Evolutionary conservation across 139 green algal genomes (phyloP), one percentile per base, ranked within the genome.

Genomic region (Chlamydomonas incerta): DNA sequence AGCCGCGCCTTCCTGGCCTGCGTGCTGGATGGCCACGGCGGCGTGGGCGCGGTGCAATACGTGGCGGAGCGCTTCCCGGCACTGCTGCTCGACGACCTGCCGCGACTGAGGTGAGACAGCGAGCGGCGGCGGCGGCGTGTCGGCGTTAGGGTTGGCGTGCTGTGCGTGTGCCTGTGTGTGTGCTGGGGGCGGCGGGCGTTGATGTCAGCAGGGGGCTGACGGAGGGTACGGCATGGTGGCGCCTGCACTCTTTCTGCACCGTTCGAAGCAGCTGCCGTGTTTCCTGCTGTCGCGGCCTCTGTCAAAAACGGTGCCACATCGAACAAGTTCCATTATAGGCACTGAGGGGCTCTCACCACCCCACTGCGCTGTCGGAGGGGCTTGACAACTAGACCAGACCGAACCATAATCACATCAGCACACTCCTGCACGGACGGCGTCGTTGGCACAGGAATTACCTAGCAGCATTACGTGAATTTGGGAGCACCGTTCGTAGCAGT

Each of bases 41-140:
- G 79, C 21, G 75, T 47, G 24, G 79, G 66, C 13, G 79, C 79
- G 9, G 79, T 85, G 14, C 66, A 75, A 17, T 85, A 85, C 41
- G 79, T 85, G 24, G 79, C 79, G 33, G 66, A 85, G 66, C 47
- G 79, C 18, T 75, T 85, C 47, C 79, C 79, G 2, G n/a, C 66
- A 23, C 68, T 76, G 20, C 33, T 85, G 33, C 46, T 85, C 17
- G 66, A 33, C 23, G 79, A 85, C 47, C 28, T 85, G 47, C 79
- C 77, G 0, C 41, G 63, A 14, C 77, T 83, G 4, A 83, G 77
- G 77, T 83, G 20, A 50, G 41, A 50, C 8, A 50, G 41, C 41
- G 8, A 50, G 41, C 41, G 8, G 41, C 21, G n/a, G n/a, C n/a
- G n/a, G n/a, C n/a, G n/a, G n/a, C n/a, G n/a, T n/a, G n/a, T n/a